A percentile compares a stretch with the other conserved stretches of the same genome.
Conservation (phyloP, 352 stramenopile species). For the Albugo laibachii region DNA sequence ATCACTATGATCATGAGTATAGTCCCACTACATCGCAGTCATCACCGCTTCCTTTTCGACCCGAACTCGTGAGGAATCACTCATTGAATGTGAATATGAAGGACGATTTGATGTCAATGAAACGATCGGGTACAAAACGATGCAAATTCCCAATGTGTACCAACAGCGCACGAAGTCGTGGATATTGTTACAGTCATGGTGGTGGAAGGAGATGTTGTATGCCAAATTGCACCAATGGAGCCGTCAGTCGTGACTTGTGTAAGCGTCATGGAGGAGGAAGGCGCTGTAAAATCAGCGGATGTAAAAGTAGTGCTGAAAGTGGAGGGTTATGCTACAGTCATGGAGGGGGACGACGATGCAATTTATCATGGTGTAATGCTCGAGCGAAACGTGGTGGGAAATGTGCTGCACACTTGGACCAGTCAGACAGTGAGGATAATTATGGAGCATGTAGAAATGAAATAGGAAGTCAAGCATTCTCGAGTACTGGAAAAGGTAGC, state of each 20-base stretch:
- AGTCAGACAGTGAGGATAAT: too few species aligned
- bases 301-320: constrained; percentile 54
- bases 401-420: constrained; percentile 26
- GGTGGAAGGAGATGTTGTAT: constrained; percentile 38
- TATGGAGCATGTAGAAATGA: too few species aligned
- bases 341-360: constrained; percentile 42
- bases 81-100: too few species aligned
- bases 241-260: constrained; percentile 60
- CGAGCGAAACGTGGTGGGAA: constrained; percentile 57
- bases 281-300: constrained; percentile 37
- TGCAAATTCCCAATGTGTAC: constrained; percentile 73
- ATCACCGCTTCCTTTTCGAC: too few species aligned
- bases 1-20: too few species aligned
- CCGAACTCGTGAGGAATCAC: too few species aligned
- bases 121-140: too few species aligned
- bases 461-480: too few species aligned
- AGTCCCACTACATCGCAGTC: too few species aligned
- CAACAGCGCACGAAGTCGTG: constrained; percentile 54
- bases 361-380: constrained; percentile 40
- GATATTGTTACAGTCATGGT: constrained; percentile 65
- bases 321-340: constrained; percentile 61
- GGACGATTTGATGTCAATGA: too few species aligned
- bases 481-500: too few species aligned
- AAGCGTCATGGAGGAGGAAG: constrained; percentile 58
- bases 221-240: constrained; percentile 45